A percentile compares a stretch with the other conserved stretches of the same genome.
phyloP scores from a whole-genome alignment of 2,329 filamentous ascomycete species.

The Endoconidiophora laricicola region DNA sequence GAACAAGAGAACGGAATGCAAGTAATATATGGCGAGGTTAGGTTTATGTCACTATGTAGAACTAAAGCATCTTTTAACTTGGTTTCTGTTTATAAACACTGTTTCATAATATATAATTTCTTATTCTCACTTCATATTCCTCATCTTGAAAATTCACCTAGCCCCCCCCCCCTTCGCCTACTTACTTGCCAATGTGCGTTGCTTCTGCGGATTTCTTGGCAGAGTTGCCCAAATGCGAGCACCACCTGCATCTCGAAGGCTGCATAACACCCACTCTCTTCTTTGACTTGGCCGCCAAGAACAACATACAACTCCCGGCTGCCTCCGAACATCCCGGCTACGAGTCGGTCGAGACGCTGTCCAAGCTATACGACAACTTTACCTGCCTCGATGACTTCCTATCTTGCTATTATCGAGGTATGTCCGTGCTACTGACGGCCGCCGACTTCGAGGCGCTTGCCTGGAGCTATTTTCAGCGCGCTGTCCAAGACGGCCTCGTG shows the following conservation, averaged over 20 bases:
- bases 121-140: too few species aligned
- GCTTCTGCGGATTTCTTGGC: conserved; percentile 30
- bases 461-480: conserved; percentile 52
- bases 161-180: too few species aligned
- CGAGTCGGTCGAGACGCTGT: conserved; percentile 39
- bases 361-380: conserved; percentile 49
- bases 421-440: conserved; percentile 47
- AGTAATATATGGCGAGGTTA: too few species aligned
- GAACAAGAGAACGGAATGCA: too few species aligned
- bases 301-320: conserved; percentile 45
- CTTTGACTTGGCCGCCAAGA: conserved; percentile 50
- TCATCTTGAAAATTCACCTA: too few species aligned
- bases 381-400: conserved; percentile 62
- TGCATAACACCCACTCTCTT: conserved; percentile 53
- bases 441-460: conserved; percentile 59
- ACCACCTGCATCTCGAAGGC: conserved; percentile 68
- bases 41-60: too few species aligned
- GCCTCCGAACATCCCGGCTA: conserved; percentile 30
- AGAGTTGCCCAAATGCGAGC: conserved; percentile 62
- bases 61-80: too few species aligned
- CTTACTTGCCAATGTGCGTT: too few species aligned
- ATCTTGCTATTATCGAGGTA: conserved; percentile 61
- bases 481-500: conserved; percentile 45
- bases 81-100: too few species aligned
- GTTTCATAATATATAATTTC: too few species aligned